Conservation (phyloP, 768 basidiomycete genomes). For the Cantharellus anzutake region DNA sequence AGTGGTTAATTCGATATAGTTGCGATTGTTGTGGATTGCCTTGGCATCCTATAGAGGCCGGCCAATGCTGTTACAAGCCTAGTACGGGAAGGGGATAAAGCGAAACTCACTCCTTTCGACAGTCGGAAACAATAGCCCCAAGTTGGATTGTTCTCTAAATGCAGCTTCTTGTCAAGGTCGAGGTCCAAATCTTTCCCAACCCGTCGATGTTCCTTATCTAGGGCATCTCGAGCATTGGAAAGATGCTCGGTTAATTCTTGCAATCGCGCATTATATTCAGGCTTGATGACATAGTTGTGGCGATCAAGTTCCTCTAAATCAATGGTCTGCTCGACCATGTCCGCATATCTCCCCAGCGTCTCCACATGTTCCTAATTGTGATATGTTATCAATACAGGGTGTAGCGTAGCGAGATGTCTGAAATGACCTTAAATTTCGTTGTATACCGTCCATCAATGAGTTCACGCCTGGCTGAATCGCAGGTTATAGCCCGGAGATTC, state of each 20-base stretch:
- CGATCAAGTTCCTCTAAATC: constrained; percentile 58
- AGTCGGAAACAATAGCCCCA: constrained; percentile 89
- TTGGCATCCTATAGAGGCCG: constrained; percentile 49
- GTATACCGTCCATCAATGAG: constrained; percentile 57
- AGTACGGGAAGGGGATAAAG: neutral
- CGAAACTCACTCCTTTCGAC: constrained; percentile 59
- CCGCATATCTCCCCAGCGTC: constrained; percentile 57
- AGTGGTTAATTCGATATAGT: constrained; percentile 69
- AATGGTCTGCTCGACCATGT: constrained; percentile 93
- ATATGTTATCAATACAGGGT: neutral
- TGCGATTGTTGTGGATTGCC: constrained; percentile 36
- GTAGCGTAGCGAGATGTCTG: neutral
- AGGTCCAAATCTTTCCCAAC: constrained; percentile 54
- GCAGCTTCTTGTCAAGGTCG: constrained; percentile 87
- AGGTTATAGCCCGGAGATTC: constrained; percentile 23
- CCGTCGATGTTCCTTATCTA: constrained; percentile 62
- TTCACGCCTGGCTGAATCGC: constrained; percentile 24
- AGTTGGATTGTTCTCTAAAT: constrained; percentile 74
- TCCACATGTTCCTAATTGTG: constrained; percentile 35
- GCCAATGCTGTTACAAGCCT: neutral
- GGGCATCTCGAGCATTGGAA: constrained; percentile 48
- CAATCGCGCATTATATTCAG: constrained; percentile 70
- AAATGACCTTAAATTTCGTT: constrained; percentile 32
- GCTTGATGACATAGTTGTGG: constrained; percentile 81
- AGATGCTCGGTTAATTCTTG: constrained; percentile 49